Percentiles rank a stretch among this genome's conserved stretches.
These are phyloP conservation scores for Aspergillus sp. DNA, from an alignment of 2,329 filamentous ascomycete genomes.

Conservation along the genomic window DNA sequence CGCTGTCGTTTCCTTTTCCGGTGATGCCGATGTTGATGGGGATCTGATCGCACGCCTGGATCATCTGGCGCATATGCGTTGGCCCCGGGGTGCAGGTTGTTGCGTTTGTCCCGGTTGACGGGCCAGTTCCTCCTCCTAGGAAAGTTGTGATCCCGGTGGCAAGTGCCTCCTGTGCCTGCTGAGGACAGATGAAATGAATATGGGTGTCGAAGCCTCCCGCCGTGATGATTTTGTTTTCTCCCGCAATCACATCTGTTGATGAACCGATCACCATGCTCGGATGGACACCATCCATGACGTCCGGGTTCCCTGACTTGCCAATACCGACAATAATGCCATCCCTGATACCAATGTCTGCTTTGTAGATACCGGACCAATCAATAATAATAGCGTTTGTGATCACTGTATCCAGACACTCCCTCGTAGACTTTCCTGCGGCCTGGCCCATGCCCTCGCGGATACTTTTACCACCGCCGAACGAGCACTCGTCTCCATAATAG, in stretches of 20 bases:
- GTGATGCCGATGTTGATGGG: constrained; percentile 90
- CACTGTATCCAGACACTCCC: constrained; percentile 76
- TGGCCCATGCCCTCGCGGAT: constrained; percentile 95
- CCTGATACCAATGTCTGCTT: constrained; percentile 94
- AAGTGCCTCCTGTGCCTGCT: constrained; percentile 81
- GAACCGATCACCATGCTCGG: constrained; percentile 77
- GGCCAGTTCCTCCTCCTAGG: constrained; percentile 86
- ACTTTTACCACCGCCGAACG: constrained; percentile 93
- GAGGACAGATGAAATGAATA: constrained; percentile 93
- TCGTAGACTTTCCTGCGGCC: constrained; percentile 71
- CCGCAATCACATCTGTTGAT: constrained; percentile 89
- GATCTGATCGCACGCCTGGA: constrained; percentile 78
- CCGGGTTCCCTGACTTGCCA: constrained; percentile 95
- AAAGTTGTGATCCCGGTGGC: constrained; percentile 86
- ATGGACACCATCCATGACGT: constrained; percentile 88
- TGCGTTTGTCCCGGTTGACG: constrained; percentile 86
- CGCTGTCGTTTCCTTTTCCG: constrained; percentile 87
- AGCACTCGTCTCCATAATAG: constrained; percentile 86
- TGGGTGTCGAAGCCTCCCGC: constrained; percentile 88
- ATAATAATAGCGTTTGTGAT: constrained; percentile 87
- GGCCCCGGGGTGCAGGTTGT: constrained; percentile 91
- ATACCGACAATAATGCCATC: constrained; percentile 82
- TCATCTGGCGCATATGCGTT: constrained; percentile 81
- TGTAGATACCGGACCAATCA: constrained; percentile 91
- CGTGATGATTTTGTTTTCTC: constrained; percentile 86